These are phyloP conservation scores for Tolypocladium endophyticum DNA, from an alignment of 2,329 filamentous ascomycete genomes.

Conservation along the genomic window DNA sequence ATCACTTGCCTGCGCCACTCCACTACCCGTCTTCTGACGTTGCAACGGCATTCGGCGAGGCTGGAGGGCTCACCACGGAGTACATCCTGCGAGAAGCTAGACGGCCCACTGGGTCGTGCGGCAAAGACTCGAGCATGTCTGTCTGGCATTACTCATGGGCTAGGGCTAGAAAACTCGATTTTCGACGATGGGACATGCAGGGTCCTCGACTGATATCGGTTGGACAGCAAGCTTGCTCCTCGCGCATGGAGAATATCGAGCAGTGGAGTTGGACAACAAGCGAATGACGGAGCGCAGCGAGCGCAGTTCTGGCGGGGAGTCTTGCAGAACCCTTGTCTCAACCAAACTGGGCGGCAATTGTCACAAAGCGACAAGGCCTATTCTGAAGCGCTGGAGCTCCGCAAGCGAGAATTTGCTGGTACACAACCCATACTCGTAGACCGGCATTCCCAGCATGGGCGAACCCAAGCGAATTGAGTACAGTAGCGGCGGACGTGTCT, in stretches of 20 bases:
- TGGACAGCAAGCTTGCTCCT: background rate
- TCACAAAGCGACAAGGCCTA: background rate
- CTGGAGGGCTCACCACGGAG: background rate
- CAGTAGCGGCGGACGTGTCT: background rate
- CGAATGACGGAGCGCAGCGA: background rate
- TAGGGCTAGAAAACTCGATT: background rate
- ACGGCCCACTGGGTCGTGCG: background rate
- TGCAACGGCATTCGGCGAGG: background rate
- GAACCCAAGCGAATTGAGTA: background rate
- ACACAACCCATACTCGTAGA: too few relatives aligned
- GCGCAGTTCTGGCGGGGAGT: background rate
- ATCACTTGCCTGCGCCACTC: background rate
- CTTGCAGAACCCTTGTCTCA: background rate
- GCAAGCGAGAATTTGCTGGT: background rate
- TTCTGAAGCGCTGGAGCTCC: background rate
- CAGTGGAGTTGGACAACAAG: background rate
- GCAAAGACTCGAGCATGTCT: background rate
- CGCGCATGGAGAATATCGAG: background rate
- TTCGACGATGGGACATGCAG: background rate
- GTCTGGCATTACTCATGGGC: background rate
- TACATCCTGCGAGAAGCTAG: background rate
- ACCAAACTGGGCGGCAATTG: background rate
- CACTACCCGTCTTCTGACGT: background rate
- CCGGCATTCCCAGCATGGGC: background rate
- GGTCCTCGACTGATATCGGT: constrained; percentile 1